These are phyloP conservation scores for Quercus berberidifolia DNA, from an alignment of 306 rosid species.

Conservation along the genomic window DNA sequence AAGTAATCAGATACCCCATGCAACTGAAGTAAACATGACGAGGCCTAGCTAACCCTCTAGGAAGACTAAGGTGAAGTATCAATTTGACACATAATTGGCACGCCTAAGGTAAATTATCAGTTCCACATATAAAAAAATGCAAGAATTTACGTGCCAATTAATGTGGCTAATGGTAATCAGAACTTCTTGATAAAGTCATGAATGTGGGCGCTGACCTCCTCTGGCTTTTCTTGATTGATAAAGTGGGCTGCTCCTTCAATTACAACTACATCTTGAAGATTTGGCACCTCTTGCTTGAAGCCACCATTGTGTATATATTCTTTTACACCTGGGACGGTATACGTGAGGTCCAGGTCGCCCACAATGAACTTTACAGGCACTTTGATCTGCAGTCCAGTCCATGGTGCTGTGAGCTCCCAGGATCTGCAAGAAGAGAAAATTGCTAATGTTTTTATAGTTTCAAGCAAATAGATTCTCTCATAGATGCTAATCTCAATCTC, in stretches of 20 bases:
- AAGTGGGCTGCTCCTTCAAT: constrained; percentile 63
- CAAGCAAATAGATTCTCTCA: neutral
- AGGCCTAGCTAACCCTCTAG: neutral
- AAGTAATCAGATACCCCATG: neutral
- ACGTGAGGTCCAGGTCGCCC: constrained; percentile 57
- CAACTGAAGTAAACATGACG: too few species aligned
- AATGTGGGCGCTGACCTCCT: constrained; percentile 45
- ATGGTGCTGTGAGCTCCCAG: constrained; percentile 70
- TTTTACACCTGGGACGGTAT: constrained; percentile 52
- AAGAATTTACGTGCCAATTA: too few species aligned
- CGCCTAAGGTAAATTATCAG: neutral
- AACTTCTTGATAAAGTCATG: constrained; percentile 62
- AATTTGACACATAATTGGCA: too few species aligned
- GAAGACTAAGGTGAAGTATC: neutral
- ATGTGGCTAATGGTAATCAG: constrained; percentile 6
- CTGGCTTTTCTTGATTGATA: constrained; percentile 54
- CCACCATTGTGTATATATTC: constrained; percentile 52
- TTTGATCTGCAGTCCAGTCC: constrained; percentile 61
- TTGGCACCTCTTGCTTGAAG: constrained; percentile 51
- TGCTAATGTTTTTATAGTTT: neutral
- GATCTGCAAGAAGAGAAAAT: constrained; percentile 42
- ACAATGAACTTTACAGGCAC: constrained; percentile 61
- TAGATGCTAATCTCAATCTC: neutral
- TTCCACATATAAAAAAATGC: neutral
- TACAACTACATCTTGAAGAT: constrained; percentile 53